Base-by-base conservation (phyloP, 1,284 basidiomycete genomes). In the Marasmius oreades region DNA sequence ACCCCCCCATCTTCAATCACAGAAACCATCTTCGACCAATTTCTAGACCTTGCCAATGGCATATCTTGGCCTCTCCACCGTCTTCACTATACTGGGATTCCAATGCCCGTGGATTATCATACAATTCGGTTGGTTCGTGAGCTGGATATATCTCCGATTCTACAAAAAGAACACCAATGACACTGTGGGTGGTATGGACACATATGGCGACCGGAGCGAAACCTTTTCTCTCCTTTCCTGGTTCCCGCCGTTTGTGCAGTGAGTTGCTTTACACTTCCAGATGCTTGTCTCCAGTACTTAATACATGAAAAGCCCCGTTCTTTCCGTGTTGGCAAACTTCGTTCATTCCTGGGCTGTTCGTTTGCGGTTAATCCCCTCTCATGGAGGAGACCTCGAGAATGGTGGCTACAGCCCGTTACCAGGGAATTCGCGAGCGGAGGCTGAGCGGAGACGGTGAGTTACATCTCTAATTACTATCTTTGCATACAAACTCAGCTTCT, bases 191-290 rank as follows among this genome's bases (percentile, higher is more conserved):
- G 85, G 87, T 16, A 74, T 74, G 12, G 81, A 78, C 16, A 79
- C 81, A 2, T 91, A 91, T 69, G 96, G 96, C 18, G 96, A 99
- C 69, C 77, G 94, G 56, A 94, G 90, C 72, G 97, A 98, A 69
- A 97, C 95, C 0, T 99, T 99, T 68, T 88, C 93, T n/a, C 88
- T 99, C 65, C 80, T 94, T 31, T 87, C 86, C 60, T 99, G 95
- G 94, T 98, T 99, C 82, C 96, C 96, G 57, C 93, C 95, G 23
- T 85, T 95, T 67, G 71, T 92, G 61, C 90, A 96, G 95, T 96
- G 59, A 62, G 77, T 72, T 20, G 34, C 11, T 51, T 26, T 18
- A 31, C 24, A 45, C 51, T 51, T 20, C 23, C 6, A 39, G 51
- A 42, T 10, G 26, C 45, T 16, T 22, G 26, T 58, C n/a, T 44